Conservation (phyloP, 139 green algal genomes). For the Auxenochlorella pyrenoidosa region DNA sequence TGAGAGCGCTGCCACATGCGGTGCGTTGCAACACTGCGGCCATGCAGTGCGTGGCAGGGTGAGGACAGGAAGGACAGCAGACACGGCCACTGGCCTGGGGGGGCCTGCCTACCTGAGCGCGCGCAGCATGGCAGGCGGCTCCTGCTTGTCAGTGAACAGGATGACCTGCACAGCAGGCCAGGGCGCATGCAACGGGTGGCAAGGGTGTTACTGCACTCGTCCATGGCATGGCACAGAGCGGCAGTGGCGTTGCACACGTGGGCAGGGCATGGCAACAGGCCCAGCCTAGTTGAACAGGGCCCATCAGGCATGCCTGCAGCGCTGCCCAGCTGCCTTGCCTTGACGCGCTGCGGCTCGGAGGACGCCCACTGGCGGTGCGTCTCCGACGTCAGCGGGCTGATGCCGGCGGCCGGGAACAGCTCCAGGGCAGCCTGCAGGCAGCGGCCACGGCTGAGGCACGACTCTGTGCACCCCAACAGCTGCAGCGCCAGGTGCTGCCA, state of each 20-base stretch:
- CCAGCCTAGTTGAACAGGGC: too few species aligned
- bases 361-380: background rate
- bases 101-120: constrained; percentile 39
- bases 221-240: too few species aligned
- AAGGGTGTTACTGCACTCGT: too few species aligned
- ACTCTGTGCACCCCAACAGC: background rate
- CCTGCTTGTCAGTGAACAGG: constrained; percentile 64
- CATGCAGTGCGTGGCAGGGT: too few species aligned
- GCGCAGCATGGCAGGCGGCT: constrained; percentile 45
- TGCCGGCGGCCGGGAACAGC: background rate
- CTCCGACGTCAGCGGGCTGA: background rate
- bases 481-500: too few species aligned
- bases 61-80: too few species aligned
- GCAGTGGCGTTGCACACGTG: too few species aligned
- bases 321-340: background rate
- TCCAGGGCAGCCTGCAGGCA: constrained; percentile 9
- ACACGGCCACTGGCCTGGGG: too few species aligned
- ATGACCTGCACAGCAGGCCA: constrained; percentile 40
- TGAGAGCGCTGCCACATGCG: too few species aligned
- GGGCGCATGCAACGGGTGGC: too few species aligned
- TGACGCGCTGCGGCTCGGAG: background rate
- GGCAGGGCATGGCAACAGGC: too few species aligned
- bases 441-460: background rate
- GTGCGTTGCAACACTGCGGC: too few species aligned
- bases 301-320: background rate